Evolutionary conservation across 768 basidiomycete species (phyloP).

Genomic region (Macrolepiota dolichaula): DNA sequence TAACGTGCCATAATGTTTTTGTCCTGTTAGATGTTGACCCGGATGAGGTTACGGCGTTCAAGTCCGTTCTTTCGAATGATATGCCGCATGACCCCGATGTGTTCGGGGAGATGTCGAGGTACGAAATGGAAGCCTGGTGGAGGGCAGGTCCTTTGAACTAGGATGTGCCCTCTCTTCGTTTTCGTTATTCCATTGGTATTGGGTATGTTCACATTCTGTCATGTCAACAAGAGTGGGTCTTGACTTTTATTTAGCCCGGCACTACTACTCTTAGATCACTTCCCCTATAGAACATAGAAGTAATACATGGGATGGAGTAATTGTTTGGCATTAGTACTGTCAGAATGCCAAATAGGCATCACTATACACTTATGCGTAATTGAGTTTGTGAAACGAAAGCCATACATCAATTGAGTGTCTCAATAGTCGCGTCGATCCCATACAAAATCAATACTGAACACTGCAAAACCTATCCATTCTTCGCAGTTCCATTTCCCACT

Average conservation of each 20-base stretch:
- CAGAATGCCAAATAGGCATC: neutral
- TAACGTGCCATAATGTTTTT: neutral
- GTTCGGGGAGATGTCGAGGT: slow-evolving; percentile 2
- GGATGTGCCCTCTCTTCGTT: neutral
- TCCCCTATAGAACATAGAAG: neutral
- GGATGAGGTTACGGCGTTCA: slow-evolving; percentile 2
- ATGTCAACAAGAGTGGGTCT: neutral
- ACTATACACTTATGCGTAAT: no score
- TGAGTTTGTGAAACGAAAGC: no score
- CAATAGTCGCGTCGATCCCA: no score
- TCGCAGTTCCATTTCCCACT: no score
- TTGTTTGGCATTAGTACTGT: neutral
- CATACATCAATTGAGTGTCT: no score
- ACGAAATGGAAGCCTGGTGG: slow-evolving; percentile 6
- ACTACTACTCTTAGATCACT: neutral
- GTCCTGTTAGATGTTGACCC: slow-evolving; percentile 3
- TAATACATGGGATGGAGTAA: neutral
- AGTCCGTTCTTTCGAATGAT: slow-evolving; percentile 2
- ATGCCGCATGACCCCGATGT: slow-evolving; percentile 2
- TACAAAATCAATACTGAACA: no score
- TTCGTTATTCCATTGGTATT: neutral
- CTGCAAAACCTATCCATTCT: no score
- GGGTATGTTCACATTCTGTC: neutral
- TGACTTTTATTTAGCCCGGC: neutral
- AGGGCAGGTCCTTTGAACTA: neutral